phyloP scores from a whole-genome alignment of 2,329 filamentous ascomycete genomes.

The Ophiostoma quercus region DNA sequence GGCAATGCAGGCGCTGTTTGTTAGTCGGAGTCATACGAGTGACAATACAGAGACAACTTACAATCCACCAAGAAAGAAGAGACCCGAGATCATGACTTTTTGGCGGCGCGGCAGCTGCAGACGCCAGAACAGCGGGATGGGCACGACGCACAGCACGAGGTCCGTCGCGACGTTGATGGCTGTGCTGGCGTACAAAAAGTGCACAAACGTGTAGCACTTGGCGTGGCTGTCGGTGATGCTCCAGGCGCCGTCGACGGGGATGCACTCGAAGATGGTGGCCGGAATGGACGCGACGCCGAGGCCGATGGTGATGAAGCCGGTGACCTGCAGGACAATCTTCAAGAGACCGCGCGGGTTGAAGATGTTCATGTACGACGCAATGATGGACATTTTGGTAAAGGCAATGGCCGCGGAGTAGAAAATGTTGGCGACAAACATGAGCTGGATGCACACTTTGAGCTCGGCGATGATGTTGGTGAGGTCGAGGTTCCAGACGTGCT shows the following conservation, averaged over 20 bases:
- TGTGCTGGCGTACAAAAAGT: conserved; percentile 32
- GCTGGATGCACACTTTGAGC: conserved; percentile 28
- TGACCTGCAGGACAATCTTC: conserved; percentile 33
- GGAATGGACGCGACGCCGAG: conserved; percentile 30
- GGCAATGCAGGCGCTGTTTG: conserved; percentile 30
- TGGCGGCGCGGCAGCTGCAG: conserved; percentile 30
- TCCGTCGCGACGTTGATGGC: conserved; percentile 33
- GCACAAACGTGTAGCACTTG: conserved; percentile 31
- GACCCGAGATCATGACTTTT: conserved; percentile 30
- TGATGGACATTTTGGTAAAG: conserved; percentile 33
- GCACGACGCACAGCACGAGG: conserved; percentile 31
- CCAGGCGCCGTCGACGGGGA: conserved; percentile 32
- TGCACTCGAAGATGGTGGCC: conserved; percentile 32
- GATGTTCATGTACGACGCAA: conserved; percentile 33
- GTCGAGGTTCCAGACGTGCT: conserved; percentile 32
- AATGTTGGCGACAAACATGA: conserved; percentile 31
- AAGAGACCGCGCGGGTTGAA: conserved; percentile 32
- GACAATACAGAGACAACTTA: too few relatives aligned
- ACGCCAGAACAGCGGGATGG: conserved; percentile 33
- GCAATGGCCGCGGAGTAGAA: conserved; percentile 30
- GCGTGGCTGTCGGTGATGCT: conserved; percentile 26
- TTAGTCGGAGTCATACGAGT: too few relatives aligned
- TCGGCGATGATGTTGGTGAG: conserved; percentile 23
- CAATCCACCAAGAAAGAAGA: conserved; percentile 34
- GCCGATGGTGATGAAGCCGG: conserved; percentile 31